Evolutionary conservation across 1,284 basidiomycete genomes (phyloP), one percentile per base, ranked within the genome.

Genomic region (Rhodotorula sp.): DNA sequence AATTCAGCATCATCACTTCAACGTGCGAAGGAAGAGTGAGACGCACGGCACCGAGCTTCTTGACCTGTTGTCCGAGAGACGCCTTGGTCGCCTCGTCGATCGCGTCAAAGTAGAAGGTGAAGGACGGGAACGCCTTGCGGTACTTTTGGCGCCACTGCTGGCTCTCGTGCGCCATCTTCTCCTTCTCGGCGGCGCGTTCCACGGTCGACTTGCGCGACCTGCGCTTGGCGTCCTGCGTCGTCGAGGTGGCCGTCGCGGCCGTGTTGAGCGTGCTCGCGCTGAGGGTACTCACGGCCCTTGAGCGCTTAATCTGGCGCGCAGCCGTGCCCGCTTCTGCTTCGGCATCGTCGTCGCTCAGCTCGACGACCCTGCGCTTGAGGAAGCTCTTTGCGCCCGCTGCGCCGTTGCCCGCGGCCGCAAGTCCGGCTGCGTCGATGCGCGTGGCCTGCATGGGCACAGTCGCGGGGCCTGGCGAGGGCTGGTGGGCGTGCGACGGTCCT

Each of bases 101-200:
- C 52, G 85, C 81, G 78, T 94, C 92, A 80, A 97, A 90, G 81
- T 94, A 91, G 83, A 97, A 96, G 25, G 85, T 87, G 84, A 90
- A 93, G 42, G 82, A 84, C 3, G 92, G 92, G 82, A 97, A 96
- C 23, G 90, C 91, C 68, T 88, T 87, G 66, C 86, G 87, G 82
- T 94, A 97, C 83, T 93, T 97, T 56, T 86, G 81, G 76, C 87
- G 87, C 84, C 93, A 97, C 76, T 91, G 66, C 44, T 69, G 67
- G 58, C 67, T 66, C 65, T 74, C 74, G 34, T 67, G 68, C 42
- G 50, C 65, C 42, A 69, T 50, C 53, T 67, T 75, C 52, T 76
- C 70, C 61, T 70, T 67, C 48, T 68, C 70, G 41, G 62, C 59
- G 13, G 63, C 44, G 23, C 55, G 55, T 13, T 61, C 46, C 53